Evolutionary conservation across 306 rosid genomes (phyloP).

Genomic region (Quercus gilva): DNA sequence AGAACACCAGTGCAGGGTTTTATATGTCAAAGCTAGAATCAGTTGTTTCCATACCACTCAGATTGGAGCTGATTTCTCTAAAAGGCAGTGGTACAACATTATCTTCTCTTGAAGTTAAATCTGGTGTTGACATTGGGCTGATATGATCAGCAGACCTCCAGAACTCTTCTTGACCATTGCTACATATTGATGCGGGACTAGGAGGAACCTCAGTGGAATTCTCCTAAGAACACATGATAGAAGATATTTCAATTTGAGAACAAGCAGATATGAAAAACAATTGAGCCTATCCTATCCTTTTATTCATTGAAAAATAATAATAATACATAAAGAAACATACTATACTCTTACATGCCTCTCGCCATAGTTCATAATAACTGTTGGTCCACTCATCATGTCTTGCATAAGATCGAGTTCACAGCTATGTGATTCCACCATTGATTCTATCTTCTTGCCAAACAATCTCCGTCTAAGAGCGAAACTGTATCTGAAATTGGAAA

Average conservation of each 20-base stretch:
- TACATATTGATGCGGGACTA: constrained; percentile 94
- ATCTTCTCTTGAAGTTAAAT: constrained; percentile 66
- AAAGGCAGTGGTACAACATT: constrained; percentile 59
- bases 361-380: constrained; percentile 63
- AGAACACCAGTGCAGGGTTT: not conserved
- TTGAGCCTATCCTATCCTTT: constrained; percentile 4
- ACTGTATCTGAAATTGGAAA: constrained; percentile 72
- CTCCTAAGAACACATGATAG: constrained; percentile 51
- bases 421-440: constrained; percentile 51
- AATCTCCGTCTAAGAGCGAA: constrained; percentile 68
- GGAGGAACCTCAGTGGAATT: constrained; percentile 99
- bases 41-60: constrained; percentile 52
- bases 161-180: constrained; percentile 84
- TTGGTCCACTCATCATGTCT: constrained; percentile 85
- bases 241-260: constrained; percentile 23
- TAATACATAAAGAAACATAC: not conserved
- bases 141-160: constrained; percentile 68
- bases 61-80: constrained; percentile 79
- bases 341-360: constrained; percentile 71
- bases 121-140: constrained; percentile 82
- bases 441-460: constrained; percentile 70
- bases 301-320: not conserved
- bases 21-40: not conserved
- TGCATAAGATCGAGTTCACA: constrained; percentile 41
- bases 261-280: constrained; percentile 21